Conservation (phyloP, 2,329 filamentous ascomycete genomes). For the Aspergillus texensis region DNA sequence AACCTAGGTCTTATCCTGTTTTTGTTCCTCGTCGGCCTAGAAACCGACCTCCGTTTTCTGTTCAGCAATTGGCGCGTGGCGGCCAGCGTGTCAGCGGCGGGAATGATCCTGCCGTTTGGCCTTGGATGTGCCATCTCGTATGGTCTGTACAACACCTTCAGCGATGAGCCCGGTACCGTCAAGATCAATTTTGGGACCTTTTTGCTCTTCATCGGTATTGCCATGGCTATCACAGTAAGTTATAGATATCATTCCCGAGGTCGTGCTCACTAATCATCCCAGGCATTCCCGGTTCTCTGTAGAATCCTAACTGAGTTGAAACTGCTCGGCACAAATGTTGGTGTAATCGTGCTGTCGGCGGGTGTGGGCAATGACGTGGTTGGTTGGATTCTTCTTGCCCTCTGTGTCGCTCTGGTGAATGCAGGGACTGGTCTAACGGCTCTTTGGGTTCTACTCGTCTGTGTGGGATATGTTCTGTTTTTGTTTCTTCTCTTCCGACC, state of each 20-base stretch:
- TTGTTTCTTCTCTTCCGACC: constrained; percentile 74
- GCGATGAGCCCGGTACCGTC: constrained; percentile 57
- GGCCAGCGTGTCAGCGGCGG: constrained; percentile 73
- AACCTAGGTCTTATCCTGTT: constrained; percentile 84
- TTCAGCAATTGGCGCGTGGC: constrained; percentile 80
- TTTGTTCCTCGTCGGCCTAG: constrained; percentile 83
- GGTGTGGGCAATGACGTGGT: constrained; percentile 92
- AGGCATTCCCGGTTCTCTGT: constrained; percentile 85
- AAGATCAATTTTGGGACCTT: constrained; percentile 64
- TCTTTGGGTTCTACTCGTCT: constrained; percentile 78
- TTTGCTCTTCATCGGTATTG: constrained; percentile 85
- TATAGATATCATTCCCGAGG: no score
- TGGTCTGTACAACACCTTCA: constrained; percentile 77
- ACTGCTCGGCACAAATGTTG: constrained; percentile 78
- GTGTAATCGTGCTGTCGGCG: constrained; percentile 84
- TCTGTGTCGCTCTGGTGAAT: constrained; percentile 92
- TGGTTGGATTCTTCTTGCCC: constrained; percentile 87
- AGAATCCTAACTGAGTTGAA: constrained; percentile 92
- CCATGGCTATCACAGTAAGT: constrained; percentile 81
- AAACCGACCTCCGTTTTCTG: constrained; percentile 80
- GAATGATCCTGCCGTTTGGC: constrained; percentile 82
- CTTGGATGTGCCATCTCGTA: constrained; percentile 79
- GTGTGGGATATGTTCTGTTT: constrained; percentile 74
- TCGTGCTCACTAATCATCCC: neutral
- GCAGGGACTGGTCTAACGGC: constrained; percentile 80